Conservation (phyloP, 2,329 filamentous ascomycete species). For the Diaporthe caulivora region DNA sequence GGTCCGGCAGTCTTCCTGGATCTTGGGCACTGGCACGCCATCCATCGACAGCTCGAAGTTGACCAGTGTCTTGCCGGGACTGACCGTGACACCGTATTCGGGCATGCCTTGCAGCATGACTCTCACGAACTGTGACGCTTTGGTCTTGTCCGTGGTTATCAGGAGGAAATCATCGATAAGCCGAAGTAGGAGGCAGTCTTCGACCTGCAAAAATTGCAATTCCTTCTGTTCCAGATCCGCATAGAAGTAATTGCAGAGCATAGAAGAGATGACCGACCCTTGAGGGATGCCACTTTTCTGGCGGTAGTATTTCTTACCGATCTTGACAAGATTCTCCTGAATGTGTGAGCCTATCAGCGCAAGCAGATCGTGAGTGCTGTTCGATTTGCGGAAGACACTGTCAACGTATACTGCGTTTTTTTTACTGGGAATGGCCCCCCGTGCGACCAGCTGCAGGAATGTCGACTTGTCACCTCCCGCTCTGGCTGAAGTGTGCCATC, state of each 20-base stretch:
- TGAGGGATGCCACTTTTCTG: constrained; percentile 94
- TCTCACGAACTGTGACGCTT: constrained; percentile 80
- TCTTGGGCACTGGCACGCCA: constrained; percentile 63
- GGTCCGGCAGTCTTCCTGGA: constrained; percentile 49
- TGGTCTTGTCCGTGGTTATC: constrained; percentile 76
- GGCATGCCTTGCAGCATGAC: constrained; percentile 84
- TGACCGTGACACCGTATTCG: constrained; percentile 84
- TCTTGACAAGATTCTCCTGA: constrained; percentile 85
- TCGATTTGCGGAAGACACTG: constrained; percentile 68
- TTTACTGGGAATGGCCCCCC: constrained; percentile 56
- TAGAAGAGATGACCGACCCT: constrained; percentile 87
- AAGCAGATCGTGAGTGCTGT: constrained; percentile 72
- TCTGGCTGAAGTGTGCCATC: constrained; percentile 67
- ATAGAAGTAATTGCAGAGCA: constrained; percentile 97
- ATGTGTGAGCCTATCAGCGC: constrained; percentile 83
- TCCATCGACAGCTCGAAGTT: constrained; percentile 80
- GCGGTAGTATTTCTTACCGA: constrained; percentile 89
- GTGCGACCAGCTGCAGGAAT: constrained; percentile 61
- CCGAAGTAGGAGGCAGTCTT: constrained; percentile 78
- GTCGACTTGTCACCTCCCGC: constrained; percentile 54
- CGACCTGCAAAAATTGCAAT: constrained; percentile 73
- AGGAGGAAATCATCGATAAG: constrained; percentile 95
- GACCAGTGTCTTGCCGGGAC: constrained; percentile 81
- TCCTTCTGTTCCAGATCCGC: constrained; percentile 82
- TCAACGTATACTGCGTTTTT: constrained; percentile 84